Evolutionary conservation across 768 basidiomycete genomes (phyloP).

Genomic region (Lentinus brumalis): DNA sequence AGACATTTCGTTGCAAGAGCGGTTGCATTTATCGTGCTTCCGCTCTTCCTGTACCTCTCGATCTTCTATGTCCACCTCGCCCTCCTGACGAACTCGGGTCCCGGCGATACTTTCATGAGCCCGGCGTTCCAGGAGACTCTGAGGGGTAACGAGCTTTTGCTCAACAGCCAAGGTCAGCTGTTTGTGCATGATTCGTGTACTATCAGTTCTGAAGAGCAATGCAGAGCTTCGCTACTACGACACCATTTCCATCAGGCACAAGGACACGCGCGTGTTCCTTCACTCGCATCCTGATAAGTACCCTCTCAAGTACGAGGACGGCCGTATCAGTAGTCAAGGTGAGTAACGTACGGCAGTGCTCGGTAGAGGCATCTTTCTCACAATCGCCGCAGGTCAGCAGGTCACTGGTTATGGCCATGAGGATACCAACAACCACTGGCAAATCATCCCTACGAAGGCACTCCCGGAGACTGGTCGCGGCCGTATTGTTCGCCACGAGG

Average conservation of each 20-base stretch:
- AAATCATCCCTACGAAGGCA: constrained; percentile 92
- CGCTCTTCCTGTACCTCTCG: constrained; percentile 86
- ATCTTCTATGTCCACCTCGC: constrained; percentile 97
- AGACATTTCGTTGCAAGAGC: constrained; percentile 87
- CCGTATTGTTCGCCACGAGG: constrained; percentile 87
- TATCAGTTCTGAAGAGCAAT: background rate
- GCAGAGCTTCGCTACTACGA: constrained; percentile 94
- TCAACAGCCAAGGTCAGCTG: constrained; percentile 84
- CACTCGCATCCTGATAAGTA: constrained; percentile 93
- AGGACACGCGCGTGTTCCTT: constrained; percentile 89
- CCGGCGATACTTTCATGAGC: constrained; percentile 97
- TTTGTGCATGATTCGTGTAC: background rate
- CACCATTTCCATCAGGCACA: constrained; percentile 83
- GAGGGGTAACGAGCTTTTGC: constrained; percentile 84
- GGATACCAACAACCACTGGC: constrained; percentile 95
- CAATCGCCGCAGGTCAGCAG: constrained; percentile 69
- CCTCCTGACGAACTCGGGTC: constrained; percentile 83
- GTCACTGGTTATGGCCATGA: constrained; percentile 95
- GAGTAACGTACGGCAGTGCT: background rate
- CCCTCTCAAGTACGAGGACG: constrained; percentile 93
- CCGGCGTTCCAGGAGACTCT: constrained; percentile 98
- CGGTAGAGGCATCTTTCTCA: background rate
- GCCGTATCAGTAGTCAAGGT: constrained; percentile 94
- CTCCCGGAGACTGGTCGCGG: constrained; percentile 93
- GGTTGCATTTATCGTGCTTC: constrained; percentile 83